Evolutionary conservation across 768 basidiomycete genomes (phyloP).

Genomic region (Lactarius tabidus): DNA sequence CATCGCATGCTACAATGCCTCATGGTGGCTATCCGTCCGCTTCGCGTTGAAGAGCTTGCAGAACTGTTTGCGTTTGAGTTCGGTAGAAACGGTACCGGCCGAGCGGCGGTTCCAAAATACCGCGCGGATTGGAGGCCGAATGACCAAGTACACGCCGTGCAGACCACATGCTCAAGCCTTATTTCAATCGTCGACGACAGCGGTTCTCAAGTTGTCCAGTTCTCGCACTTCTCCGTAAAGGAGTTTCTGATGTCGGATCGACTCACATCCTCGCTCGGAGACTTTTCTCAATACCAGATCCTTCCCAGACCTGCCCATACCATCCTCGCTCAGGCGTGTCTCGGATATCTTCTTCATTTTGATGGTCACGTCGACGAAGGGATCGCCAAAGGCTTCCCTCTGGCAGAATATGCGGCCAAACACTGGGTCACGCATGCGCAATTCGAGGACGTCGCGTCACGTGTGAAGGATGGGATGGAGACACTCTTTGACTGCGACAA

Average conservation of each 20-base stretch:
- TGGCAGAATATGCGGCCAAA: neutral
- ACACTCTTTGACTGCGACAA: neutral
- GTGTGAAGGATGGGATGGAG: neutral
- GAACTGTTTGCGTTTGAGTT: neutral
- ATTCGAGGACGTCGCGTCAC: neutral
- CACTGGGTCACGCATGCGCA: neutral
- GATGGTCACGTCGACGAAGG: neutral
- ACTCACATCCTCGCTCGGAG: neutral
- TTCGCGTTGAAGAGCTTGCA: neutral
- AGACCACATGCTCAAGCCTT: neutral
- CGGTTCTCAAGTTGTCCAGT: neutral
- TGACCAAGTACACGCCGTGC: neutral
- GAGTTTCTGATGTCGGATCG: neutral
- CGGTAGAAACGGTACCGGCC: too few species aligned
- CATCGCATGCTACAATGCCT: neutral
- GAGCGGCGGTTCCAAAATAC: neutral
- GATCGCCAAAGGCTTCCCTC: neutral
- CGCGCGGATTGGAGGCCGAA: neutral
- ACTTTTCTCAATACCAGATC: neutral
- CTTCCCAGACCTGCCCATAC: neutral
- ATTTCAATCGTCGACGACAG: neutral
- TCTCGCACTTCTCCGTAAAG: neutral
- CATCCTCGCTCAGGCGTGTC: neutral
- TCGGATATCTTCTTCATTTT: neutral
- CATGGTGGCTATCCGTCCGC: neutral